Evolutionary conservation across 2,329 filamentous ascomycete genomes (phyloP).

Genomic region (Cyphellophora europaea): DNA sequence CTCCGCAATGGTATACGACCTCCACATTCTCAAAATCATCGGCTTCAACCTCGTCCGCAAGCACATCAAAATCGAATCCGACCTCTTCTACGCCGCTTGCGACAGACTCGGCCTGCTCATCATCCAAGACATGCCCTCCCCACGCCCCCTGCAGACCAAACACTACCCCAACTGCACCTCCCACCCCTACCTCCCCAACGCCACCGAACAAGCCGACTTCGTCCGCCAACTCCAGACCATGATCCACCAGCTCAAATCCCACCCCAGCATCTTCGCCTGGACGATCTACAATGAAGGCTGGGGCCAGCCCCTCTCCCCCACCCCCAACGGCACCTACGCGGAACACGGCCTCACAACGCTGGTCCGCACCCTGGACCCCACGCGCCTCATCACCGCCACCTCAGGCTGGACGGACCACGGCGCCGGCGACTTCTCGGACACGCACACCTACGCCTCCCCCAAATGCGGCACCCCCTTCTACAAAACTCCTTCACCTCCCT

Average conservation of each 20-base stretch:
- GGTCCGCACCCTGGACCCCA: slow-evolving; percentile 51
- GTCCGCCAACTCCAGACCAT: slow-evolving; percentile 53
- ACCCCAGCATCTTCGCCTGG: slow-evolving; percentile 58
- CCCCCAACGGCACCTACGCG: slow-evolving; percentile 25
- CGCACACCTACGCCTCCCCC: slow-evolving; percentile 62
- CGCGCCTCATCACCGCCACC: slow-evolving; percentile 53
- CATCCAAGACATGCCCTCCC: slow-evolving; percentile 59
- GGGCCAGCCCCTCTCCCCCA: not conserved
- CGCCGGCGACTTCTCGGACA: slow-evolving; percentile 58
- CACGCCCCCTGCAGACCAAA: slow-evolving; percentile 23
- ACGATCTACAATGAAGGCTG: slow-evolving; percentile 2
- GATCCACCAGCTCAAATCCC: slow-evolving; percentile 54
- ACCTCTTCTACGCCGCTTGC: slow-evolving; percentile 59
- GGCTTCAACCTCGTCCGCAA: slow-evolving; percentile 65
- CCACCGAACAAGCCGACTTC: slow-evolving; percentile 54
- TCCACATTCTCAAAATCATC: slow-evolving; percentile 54
- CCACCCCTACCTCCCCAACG: slow-evolving; percentile 21
- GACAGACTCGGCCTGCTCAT: slow-evolving; percentile 58
- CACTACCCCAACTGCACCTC: slow-evolving; percentile 15
- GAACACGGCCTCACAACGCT: slow-evolving; percentile 49
- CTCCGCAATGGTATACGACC: slow-evolving; percentile 60
- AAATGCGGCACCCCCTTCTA: slow-evolving; percentile 64
- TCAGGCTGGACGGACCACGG: slow-evolving; percentile 62
- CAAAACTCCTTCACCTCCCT: slow-evolving; percentile 46
- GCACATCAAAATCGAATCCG: slow-evolving; percentile 59